Evolutionary conservation across 2,329 filamentous ascomycete genomes (phyloP).

Genomic region (Fusarium staphyleae): DNA sequence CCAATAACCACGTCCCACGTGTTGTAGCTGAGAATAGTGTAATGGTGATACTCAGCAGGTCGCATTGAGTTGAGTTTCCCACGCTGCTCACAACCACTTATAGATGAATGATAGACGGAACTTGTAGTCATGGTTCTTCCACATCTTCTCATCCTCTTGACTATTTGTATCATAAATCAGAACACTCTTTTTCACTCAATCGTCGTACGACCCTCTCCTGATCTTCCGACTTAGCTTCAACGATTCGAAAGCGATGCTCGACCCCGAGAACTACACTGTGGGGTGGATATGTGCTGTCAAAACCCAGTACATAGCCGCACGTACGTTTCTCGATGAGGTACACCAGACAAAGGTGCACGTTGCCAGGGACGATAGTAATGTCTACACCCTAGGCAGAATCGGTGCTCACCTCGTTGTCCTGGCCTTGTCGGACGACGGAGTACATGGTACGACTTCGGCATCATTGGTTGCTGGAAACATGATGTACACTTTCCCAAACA

Average conservation of each 20-base stretch:
- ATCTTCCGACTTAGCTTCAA: too few species aligned
- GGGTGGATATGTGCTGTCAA: not conserved
- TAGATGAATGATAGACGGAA: too few species aligned
- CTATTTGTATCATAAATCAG: too few species aligned
- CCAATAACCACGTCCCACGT: too few species aligned
- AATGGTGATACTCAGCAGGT: too few species aligned
- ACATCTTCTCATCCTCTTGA: too few species aligned
- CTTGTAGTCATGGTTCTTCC: too few species aligned
- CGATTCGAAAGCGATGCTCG: not conserved
- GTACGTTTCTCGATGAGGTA: conserved; percentile 1
- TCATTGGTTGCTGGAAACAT: not conserved
- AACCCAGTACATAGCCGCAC: not conserved
- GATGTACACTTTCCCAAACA: not conserved
- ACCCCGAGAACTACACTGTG: not conserved
- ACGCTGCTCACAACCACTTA: too few species aligned
- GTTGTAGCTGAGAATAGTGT: too few species aligned
- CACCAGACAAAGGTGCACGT: not conserved
- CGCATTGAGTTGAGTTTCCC: too few species aligned
- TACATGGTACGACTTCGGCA: not conserved
- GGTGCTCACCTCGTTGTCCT: not conserved
- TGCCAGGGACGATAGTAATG: not conserved
- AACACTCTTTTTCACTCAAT: too few species aligned
- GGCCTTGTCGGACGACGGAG: not conserved
- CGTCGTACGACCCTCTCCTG: too few species aligned
- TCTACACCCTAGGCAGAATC: not conserved